Base-by-base conservation (phyloP, 768 basidiomycete species). In the Termitomyces sp. region DNA sequence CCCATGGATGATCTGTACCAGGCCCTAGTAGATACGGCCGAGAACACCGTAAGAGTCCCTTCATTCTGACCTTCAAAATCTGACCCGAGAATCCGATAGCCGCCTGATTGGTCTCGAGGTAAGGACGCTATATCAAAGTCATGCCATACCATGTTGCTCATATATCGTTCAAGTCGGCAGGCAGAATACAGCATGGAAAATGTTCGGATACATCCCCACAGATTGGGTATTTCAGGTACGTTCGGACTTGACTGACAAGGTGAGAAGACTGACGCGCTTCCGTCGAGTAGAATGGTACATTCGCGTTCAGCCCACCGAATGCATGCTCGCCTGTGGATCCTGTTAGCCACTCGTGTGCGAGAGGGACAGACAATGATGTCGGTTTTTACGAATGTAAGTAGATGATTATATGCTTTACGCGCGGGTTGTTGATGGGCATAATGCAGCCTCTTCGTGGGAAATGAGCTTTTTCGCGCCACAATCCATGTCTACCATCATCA, bases 401-500 rank as follows among this genome's bases (percentile, higher is more conserved):
- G 10, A 27, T 55, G 9, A 26, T 5, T 18, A 43, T 16, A 12
- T 36, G 44, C n/a, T 30, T 49, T 55, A n/a, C 20, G n/a, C n/a
- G n/a, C n/a, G 2, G 4, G 4, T 30, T 16, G 6, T 24, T 27
- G 3, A 32, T 53, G 32, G 44, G 46, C 3, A 26, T 14, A 37
- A 14, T 34, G 4, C 43, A 81, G 80, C 80, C 0, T 81, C 80
- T 7, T 82, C 81, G 20, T 82, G 80, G 80, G 79, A 82, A 58
- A 78, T 78, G 71, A 79, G 77, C 64, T 80, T 81, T 68, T 81
- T 80, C 56, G 79, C 76, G 2, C 80, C 81, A 4, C 79, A 82
- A 54, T 79, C 79, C 6, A 79, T 81, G 72, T 68, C 78, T 18
- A 79, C 79, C 1, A 63, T 81, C 33, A 66, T 82, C 33, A 61